Evolutionary conservation across 176 grass and related monocot genomes (phyloP).

Genomic region (Rhynchospora pubera): DNA sequence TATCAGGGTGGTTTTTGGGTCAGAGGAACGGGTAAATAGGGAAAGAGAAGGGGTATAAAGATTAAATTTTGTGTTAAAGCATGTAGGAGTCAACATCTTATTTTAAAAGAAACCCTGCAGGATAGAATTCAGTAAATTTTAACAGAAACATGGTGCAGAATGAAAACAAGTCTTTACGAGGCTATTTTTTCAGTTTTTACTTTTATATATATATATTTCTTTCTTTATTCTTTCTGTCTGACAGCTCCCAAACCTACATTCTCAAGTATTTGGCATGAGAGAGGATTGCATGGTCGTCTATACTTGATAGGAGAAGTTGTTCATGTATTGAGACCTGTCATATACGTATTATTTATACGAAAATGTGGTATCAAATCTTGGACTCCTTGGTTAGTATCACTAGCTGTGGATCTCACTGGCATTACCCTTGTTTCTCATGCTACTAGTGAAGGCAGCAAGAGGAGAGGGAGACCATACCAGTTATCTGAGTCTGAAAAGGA

Average conservation of each 20-base stretch:
- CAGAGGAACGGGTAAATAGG: background rate
- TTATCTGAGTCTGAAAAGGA: slow-evolving; percentile 72
- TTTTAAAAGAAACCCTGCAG: background rate
- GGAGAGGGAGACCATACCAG: slow-evolving; percentile 46
- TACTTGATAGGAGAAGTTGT: slow-evolving; percentile 72
- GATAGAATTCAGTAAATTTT: background rate
- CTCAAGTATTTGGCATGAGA: slow-evolving; percentile 59
- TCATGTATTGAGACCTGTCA: slow-evolving; percentile 76
- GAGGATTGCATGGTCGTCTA: slow-evolving; percentile 54
- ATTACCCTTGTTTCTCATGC: slow-evolving; percentile 68
- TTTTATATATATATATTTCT: background rate
- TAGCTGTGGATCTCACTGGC: slow-evolving; percentile 68
- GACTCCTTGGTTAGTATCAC: slow-evolving; percentile 87
- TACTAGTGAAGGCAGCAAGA: slow-evolving; percentile 35
- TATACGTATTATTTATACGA: slow-evolving; percentile 81
- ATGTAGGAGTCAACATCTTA: background rate
- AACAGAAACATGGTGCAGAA: background rate
- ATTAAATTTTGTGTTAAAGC: background rate
- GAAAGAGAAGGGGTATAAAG: background rate
- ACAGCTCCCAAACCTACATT: slow-evolving; percentile 53
- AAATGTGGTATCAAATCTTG: slow-evolving; percentile 92
- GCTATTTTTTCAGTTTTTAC: background rate
- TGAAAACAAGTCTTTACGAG: background rate
- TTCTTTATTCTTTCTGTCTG: background rate
- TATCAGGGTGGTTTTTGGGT: background rate